A percentile compares a stretch with the other conserved stretches of the same genome.
These are phyloP conservation scores for Hydrangea macrophylla DNA, from an alignment of 148 eudicot species.

Conservation along the genomic window DNA sequence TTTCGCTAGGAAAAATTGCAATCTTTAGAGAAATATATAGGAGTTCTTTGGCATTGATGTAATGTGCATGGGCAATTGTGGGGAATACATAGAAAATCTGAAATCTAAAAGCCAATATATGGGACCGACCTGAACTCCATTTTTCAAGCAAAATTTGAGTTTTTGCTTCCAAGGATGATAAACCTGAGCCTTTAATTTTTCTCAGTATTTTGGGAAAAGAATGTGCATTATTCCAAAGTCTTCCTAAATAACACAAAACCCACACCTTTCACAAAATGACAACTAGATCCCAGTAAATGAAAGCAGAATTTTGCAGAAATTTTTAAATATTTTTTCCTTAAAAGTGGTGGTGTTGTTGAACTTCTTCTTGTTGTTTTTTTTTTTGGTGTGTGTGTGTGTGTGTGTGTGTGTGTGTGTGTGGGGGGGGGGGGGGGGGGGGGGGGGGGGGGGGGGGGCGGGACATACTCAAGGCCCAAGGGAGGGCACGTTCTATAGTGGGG, in stretches of 20 bases:
- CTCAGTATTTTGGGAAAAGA: not conserved
- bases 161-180: slow-evolving; percentile 13
- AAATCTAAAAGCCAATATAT: not conserved
- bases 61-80: not conserved
- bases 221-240: not conserved
- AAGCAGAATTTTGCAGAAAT: too few species aligned
- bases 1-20: not conserved
- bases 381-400: too few species aligned
- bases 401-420: too few species aligned
- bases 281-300: too few species aligned
- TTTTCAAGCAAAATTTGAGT: slow-evolving; percentile 7
- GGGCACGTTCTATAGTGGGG: too few species aligned
- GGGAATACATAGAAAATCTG: slow-evolving; percentile 2
- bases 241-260: not conserved
- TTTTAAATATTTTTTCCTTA: too few species aligned
- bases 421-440: too few species aligned
- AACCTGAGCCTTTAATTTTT: not conserved
- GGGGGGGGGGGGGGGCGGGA: too few species aligned
- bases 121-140: slow-evolving; percentile 3
- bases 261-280: not conserved
- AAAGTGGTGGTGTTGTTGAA: too few species aligned
- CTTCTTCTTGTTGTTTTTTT: too few species aligned
- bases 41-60: not conserved
- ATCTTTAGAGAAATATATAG: not conserved
- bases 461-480: too few species aligned